phyloP scores from a whole-genome alignment of 1,139 yeast species.

The Geotrichum bryndzae region DNA sequence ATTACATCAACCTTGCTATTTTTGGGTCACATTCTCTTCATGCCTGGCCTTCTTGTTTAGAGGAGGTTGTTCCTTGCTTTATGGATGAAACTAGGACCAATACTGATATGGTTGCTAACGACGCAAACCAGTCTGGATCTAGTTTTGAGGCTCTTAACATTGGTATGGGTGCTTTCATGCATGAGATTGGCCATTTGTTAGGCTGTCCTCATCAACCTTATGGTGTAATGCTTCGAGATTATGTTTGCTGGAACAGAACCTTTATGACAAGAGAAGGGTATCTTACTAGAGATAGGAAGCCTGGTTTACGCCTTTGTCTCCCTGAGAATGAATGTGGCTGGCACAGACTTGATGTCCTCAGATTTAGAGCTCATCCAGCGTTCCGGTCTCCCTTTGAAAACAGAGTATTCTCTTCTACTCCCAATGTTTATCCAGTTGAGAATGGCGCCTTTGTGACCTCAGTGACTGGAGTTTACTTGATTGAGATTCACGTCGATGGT shows the following conservation, averaged over 20 bases:
- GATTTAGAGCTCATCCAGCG: constrained; percentile 76
- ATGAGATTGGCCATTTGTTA: constrained; percentile 84
- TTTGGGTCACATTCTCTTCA: constrained; percentile 92
- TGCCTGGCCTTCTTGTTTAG: constrained; percentile 79
- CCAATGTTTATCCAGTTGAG: constrained; percentile 43
- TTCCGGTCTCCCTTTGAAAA: constrained; percentile 66
- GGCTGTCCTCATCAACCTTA: constrained; percentile 89
- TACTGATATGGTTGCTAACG: constrained; percentile 76
- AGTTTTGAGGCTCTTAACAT: constrained; percentile 86
- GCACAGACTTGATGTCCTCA: constrained; percentile 72
- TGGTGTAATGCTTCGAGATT: constrained; percentile 89
- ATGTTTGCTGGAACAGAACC: constrained; percentile 70
- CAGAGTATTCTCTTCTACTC: constrained; percentile 35
- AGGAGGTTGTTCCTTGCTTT: constrained; percentile 61
- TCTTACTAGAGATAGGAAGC: constrained; percentile 48
- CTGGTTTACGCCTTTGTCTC: constrained; percentile 43
- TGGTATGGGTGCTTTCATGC: constrained; percentile 91
- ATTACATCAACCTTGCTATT: constrained; percentile 67
- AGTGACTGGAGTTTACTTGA: constrained; percentile 60
- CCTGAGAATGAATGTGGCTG: constrained; percentile 74
- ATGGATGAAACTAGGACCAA: constrained; percentile 63
- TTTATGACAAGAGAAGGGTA: constrained; percentile 67
- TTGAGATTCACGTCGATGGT: constrained; percentile 61
- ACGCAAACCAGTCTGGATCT: constrained; percentile 74
- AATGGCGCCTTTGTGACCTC: constrained; percentile 49